phyloP scores from a whole-genome alignment of 306 rosid species.

The Hippophae gyantsensis region DNA sequence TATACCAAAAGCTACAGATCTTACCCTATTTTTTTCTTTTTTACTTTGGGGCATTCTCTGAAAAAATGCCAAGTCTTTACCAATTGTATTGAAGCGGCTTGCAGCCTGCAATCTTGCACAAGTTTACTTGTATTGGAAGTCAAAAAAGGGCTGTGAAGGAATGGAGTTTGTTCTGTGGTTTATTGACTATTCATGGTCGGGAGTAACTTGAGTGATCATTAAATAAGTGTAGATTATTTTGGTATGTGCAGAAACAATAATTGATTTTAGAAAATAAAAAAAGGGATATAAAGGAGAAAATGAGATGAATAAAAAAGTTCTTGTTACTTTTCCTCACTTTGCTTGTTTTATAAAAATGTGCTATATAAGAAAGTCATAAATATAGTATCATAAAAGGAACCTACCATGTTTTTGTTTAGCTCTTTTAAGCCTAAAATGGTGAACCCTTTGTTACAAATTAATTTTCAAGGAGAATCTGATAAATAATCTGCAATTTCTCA shows the following conservation, averaged over 20 bases:
- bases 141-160: not conserved
- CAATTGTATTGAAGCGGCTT: no score
- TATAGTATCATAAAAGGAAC: no score
- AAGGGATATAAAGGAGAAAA: no score
- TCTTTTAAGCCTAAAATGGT: slow-evolving; percentile 21
- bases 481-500: slow-evolving; percentile 25
- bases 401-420: not conserved
- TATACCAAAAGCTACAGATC: not conserved
- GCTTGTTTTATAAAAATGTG: slow-evolving; percentile 4
- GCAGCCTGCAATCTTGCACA: not conserved
- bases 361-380: not conserved
- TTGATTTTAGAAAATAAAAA: no score
- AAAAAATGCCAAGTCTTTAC: not conserved
- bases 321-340: slow-evolving; percentile 24
- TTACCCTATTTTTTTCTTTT: not conserved
- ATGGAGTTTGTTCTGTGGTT: not conserved
- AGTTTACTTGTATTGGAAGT: not conserved
- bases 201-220: not conserved
- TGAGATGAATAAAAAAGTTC: slow-evolving; percentile 19
- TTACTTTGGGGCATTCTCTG: not conserved
- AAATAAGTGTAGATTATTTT: not conserved
- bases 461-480: slow-evolving; percentile 7
- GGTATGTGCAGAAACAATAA: not conserved
- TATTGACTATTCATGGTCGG: not conserved
- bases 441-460: slow-evolving; percentile 23